Conservation (phyloP, 2,329 filamentous ascomycete species). For the Emydomyces testavorans region DNA sequence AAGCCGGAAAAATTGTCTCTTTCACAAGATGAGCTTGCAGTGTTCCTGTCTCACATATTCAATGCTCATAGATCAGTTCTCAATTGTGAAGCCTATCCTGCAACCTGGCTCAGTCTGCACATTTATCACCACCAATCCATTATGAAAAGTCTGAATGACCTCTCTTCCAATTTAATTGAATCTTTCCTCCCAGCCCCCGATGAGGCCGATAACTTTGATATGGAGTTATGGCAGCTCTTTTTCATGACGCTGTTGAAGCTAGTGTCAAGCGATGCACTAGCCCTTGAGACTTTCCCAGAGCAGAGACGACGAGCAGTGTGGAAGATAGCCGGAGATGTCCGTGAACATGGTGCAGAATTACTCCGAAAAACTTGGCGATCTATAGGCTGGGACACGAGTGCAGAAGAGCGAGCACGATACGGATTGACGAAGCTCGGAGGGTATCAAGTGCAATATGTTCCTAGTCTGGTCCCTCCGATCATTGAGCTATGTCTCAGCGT, state of each 20-base stretch:
- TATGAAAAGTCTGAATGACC: constrained; percentile 71
- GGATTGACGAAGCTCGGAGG: constrained; percentile 77
- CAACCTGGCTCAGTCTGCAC: constrained; percentile 80
- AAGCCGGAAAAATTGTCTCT: constrained; percentile 64
- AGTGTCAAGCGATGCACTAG: constrained; percentile 76
- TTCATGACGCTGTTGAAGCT: constrained; percentile 82
- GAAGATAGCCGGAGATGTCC: constrained; percentile 96
- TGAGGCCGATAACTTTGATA: constrained; percentile 83
- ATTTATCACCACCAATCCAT: constrained; percentile 88
- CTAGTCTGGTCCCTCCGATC: constrained; percentile 77
- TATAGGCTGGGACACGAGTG: constrained; percentile 85
- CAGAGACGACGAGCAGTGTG: constrained; percentile 93
- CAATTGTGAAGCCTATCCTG: constrained; percentile 77
- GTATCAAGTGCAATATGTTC: constrained; percentile 97
- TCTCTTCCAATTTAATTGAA: constrained; percentile 68
- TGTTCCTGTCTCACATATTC: constrained; percentile 65
- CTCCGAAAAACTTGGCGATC: constrained; percentile 81
- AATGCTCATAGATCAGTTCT: constrained; percentile 83
- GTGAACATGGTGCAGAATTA: constrained; percentile 79
- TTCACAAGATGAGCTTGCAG: constrained; percentile 64
- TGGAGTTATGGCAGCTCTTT: constrained; percentile 85
- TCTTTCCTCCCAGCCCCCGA: constrained; percentile 79
- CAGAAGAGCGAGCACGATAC: constrained; percentile 67
- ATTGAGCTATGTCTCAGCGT: constrained; percentile 91
- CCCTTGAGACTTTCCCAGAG: constrained; percentile 90